Evolutionary conservation across 169 alveolate species (phyloP), one percentile per base, ranked within the genome.

Genomic region (Toxoplasma gondii): DNA sequence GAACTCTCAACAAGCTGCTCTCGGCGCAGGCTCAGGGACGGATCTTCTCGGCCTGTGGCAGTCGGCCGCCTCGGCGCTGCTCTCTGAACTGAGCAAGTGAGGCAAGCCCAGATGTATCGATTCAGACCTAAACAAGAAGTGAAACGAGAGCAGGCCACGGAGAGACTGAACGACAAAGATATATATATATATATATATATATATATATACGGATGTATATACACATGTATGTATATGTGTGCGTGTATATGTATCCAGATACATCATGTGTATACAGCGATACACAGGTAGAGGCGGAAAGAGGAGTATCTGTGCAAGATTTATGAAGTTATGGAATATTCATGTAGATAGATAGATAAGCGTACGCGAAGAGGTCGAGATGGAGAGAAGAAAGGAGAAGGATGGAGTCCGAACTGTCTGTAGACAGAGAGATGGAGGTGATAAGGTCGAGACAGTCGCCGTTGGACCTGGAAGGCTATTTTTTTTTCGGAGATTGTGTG

Each of bases 81-180:
- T 88, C n/a, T 54, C 39, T 43, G 69, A 45, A 31, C 87, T 88
- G 27, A 88, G 93, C 84, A 88, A 69, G 67, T 74, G 22, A 74
- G 84, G 22, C 22, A 16, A 58, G 70, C 70, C 16, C 24, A 24
- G 24, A 49, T 49, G 12, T 4, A 49, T 12, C 12, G 58, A 49
- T 4, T 4, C 58, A 49, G 58, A 49, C 58, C 58, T 49, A 49
- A 49, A 49, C 22, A 49, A n/a, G n/a, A n/a, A n/a, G n/a, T n/a
- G n/a, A n/a, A n/a, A n/a, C n/a, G n/a, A n/a, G n/a, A n/a, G n/a
- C n/a, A n/a, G n/a, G n/a, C n/a, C n/a, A n/a, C n/a, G n/a, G n/a
- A n/a, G n/a, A n/a, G n/a, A n/a, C n/a, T n/a, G n/a, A n/a, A n/a
- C 16, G 70, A 17, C n/a, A 24, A 16, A 16, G 24, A 24, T 58